Base-by-base conservation (phyloP, 768 basidiomycete genomes). In the Leccinum incarnatum region DNA sequence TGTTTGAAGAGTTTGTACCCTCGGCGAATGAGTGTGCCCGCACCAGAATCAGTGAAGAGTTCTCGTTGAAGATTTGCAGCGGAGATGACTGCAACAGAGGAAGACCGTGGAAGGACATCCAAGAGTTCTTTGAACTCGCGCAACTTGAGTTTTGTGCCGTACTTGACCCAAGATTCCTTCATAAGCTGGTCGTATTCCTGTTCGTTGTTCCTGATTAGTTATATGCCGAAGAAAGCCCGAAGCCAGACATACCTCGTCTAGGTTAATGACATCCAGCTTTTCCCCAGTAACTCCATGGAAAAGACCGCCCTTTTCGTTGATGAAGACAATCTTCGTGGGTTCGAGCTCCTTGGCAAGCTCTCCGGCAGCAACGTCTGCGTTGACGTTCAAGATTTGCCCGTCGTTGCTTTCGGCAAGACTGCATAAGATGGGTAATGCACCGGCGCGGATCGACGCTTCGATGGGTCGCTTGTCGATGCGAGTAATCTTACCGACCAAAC, bases 91-190 rank as follows among this genome's bases (percentile, higher is more conserved):
- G 97, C 96, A 53, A 99, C 97, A 42, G 95, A 98, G 15, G 96
- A 97, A 3, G 97, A 91, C 59, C 97, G 95, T 15, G 97, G 97
- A 62, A 98, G 93, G 77, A 95, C 89, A 71, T 98, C 97, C 47
- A 99, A 85, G 55, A 99, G 87, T 69, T 98, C 97, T 77, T 99
- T 99, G 82, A 99, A 98, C 74, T 98, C 96, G 63, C 97, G 89
- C 58, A 99, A 83, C 78, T 98, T 98, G 74, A 99, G 91, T 76
- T 99, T 99, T 63, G 96, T 98, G 60, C 96, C 97, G 72, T 87
- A 98, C 73, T 97, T 97, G 75, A 99, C 96, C 97, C 97, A 99
- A 6, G 95, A 84, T 76, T 98, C 91, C 69, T 95, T 95, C 95
- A 98, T 92, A 58, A 99, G 87, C 25, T 83, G 83, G 65, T 96